phyloP scores from a whole-genome alignment of 495 filamentous ascomycete genomes.

The Penicillium subrubescens region DNA sequence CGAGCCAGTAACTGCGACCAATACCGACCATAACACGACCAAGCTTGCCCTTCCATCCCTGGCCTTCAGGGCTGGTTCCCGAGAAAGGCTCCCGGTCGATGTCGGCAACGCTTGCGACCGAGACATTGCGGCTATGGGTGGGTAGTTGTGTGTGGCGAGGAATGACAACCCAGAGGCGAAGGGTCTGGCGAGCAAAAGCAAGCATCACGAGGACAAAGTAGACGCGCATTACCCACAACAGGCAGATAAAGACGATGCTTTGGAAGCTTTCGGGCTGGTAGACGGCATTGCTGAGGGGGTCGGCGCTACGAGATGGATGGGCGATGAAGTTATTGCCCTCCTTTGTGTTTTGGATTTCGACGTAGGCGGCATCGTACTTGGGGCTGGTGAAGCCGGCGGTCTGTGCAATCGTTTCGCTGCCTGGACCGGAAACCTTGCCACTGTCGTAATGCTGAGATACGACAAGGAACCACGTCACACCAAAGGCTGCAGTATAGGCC shows the following conservation, averaged over 20 bases:
- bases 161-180: slow-evolving; percentile 57
- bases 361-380: slow-evolving; percentile 57
- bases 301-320: slow-evolving; percentile 34
- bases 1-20: slow-evolving; percentile 77
- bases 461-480: slow-evolving; percentile 78
- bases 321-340: slow-evolving; percentile 28
- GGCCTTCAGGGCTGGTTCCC: slow-evolving; percentile 63
- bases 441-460: slow-evolving; percentile 57
- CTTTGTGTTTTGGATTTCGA: slow-evolving; percentile 29
- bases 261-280: slow-evolving; percentile 70
- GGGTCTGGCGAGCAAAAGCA: slow-evolving; percentile 71
- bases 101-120: slow-evolving; percentile 47
- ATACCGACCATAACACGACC: slow-evolving; percentile 73
- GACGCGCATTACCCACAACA: slow-evolving; percentile 69
- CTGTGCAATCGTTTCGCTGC: slow-evolving; percentile 58
- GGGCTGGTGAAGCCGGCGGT: slow-evolving; percentile 71
- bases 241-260: slow-evolving; percentile 70
- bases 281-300: slow-evolving; percentile 51
- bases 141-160: slow-evolving; percentile 48
- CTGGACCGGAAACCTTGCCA: slow-evolving; percentile 41
- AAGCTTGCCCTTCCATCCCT: slow-evolving; percentile 74
- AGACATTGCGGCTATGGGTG: slow-evolving; percentile 49
- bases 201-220: slow-evolving; percentile 82
- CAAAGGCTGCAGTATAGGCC: slow-evolving; percentile 77
- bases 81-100: slow-evolving; percentile 72